Conservation (phyloP, 202 grass and related monocot genomes). For the Musa balbisiana region DNA sequence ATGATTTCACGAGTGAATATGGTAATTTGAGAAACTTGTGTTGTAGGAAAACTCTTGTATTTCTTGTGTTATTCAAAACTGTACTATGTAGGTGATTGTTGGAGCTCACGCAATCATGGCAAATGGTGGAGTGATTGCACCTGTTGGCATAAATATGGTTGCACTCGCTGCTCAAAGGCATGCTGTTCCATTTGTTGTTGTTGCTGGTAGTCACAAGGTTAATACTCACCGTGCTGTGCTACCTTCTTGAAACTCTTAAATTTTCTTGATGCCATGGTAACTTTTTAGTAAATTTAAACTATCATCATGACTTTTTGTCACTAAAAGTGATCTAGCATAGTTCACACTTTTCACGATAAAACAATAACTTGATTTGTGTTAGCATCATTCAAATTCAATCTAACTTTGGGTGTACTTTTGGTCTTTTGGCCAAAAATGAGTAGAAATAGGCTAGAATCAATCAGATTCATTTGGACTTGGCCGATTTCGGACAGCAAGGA, state of each 20-base stretch:
- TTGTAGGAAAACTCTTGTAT: neutral
- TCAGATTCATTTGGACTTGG: neutral
- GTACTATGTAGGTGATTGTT: conserved; percentile 66
- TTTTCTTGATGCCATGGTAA: neutral
- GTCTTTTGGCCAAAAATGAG: neutral
- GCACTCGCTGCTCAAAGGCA: conserved; percentile 95
- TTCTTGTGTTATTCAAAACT: conserved; percentile 23
- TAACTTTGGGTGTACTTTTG: no score
- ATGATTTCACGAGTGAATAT: conserved; percentile 99
- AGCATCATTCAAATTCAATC: no score
- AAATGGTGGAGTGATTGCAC: conserved; percentile 92
- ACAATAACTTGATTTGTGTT: no score
- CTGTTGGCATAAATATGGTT: conserved; percentile 91
- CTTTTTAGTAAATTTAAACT: neutral
- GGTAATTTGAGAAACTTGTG: conserved; percentile 31
- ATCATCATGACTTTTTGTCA: neutral
- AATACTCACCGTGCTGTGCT: neutral
- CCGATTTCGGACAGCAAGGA: neutral
- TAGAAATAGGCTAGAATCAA: neutral
- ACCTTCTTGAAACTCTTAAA: neutral
- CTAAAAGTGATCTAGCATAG: neutral
- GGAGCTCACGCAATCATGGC: conserved; percentile 98
- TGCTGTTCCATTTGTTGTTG: conserved; percentile 94
- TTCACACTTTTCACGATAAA: neutral
- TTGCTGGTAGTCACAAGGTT: conserved; percentile 95